Evolutionary conservation across 768 basidiomycete species (phyloP).

Genomic region (Pholiota microspora): DNA sequence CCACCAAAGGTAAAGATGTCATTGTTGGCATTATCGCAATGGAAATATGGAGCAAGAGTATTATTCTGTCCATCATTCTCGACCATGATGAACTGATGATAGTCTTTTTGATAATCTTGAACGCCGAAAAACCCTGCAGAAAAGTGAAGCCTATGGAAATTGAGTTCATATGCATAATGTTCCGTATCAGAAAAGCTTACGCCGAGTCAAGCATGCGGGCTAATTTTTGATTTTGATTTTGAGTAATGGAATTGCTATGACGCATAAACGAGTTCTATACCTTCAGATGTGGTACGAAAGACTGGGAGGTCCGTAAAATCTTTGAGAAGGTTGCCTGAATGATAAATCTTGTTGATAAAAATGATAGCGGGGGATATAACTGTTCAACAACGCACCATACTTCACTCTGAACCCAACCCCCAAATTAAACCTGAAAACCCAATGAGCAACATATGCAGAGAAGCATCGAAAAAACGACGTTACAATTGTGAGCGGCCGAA

Average conservation of each 20-base stretch:
- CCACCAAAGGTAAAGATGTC: constrained; percentile 42
- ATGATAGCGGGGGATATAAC: neutral
- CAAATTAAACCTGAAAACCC: constrained; percentile 36
- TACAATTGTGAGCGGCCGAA: constrained; percentile 74
- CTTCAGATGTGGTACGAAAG: constrained; percentile 61
- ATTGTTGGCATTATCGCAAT: constrained; percentile 55
- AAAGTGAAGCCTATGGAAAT: constrained; percentile 36
- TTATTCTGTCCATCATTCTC: constrained; percentile 59
- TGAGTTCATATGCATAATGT: neutral
- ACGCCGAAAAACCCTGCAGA: constrained; percentile 61
- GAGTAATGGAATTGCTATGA: constrained; percentile 5
- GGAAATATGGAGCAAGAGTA: constrained; percentile 70
- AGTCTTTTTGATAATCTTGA: constrained; percentile 47
- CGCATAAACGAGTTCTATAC: constrained; percentile 20
- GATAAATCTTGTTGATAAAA: neutral
- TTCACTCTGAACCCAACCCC: constrained; percentile 58
- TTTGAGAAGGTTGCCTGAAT: constrained; percentile 34
- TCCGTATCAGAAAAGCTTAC: constrained; percentile 24
- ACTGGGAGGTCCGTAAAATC: constrained; percentile 51
- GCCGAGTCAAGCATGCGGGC: constrained; percentile 56
- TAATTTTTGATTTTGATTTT: neutral
- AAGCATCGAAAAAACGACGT: constrained; percentile 19
- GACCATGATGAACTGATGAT: constrained; percentile 61
- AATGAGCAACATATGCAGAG: neutral
- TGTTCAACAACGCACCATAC: constrained; percentile 44